These are phyloP conservation scores for Zymoseptoria crescenta DNA, from an alignment of 2,329 filamentous ascomycete species.

Conservation along the genomic window DNA sequence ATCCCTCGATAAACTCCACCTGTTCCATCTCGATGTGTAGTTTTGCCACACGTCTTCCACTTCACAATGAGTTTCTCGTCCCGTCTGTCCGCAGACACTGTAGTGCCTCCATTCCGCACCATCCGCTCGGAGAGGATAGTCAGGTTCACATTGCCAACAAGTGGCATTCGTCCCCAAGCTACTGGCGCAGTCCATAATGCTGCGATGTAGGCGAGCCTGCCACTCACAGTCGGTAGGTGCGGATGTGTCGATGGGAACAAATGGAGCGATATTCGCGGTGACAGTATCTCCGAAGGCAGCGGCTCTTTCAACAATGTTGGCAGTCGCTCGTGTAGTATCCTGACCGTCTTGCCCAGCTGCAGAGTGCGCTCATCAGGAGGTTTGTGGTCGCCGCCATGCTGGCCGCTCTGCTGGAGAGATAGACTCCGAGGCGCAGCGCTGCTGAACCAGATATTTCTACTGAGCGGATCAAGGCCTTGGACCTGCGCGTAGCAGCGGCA, in stretches of 20 bases:
- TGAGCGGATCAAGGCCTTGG: conserved; percentile 21
- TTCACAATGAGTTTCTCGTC: conserved; percentile 82
- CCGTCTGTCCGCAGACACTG: conserved; percentile 32
- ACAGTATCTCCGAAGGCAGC: conserved; percentile 54
- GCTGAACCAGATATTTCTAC: conserved; percentile 38
- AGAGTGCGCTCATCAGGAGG: conserved; percentile 52
- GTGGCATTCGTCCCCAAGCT: conserved; percentile 86
- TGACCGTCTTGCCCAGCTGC: conserved; percentile 55
- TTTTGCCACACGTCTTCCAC: conserved; percentile 66
- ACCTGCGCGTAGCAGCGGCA: conserved; percentile 28
- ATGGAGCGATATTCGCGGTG: conserved; percentile 54
- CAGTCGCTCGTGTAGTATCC: conserved; percentile 54
- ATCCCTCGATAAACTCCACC: conserved; percentile 38
- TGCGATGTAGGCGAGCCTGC: conserved; percentile 81
- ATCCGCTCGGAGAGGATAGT: conserved; percentile 87
- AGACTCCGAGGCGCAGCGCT: conserved; percentile 29
- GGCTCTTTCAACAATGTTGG: conserved; percentile 54
- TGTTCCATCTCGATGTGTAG: conserved; percentile 36
- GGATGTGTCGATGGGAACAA: conserved; percentile 69
- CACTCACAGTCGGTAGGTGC: conserved; percentile 85
- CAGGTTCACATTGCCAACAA: conserved; percentile 82
- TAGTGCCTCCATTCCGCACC: conserved; percentile 47
- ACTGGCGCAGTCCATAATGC: conserved; percentile 94
- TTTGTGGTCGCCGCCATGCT: conserved; percentile 27
- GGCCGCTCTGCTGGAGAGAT: conserved; percentile 3